Base-by-base conservation (phyloP, 139 green algal species). In the Closterium sp. region DNA sequence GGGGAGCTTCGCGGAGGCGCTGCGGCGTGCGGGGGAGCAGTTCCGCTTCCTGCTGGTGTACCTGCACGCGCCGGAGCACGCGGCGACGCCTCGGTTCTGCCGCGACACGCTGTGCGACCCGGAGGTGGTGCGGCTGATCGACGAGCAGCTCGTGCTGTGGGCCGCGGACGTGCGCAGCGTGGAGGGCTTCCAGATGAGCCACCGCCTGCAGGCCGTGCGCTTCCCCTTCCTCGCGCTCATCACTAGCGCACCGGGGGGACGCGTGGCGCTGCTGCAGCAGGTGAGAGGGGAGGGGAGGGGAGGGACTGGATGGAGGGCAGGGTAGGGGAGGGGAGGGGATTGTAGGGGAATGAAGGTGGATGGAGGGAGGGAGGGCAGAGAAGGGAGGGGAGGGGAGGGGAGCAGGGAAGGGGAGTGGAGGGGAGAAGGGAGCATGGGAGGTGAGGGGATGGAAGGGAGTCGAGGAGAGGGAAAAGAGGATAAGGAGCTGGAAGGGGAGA, bases 31-130 rank as follows among this genome's bases (percentile, higher is more conserved):
- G 30, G 23, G 34, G 25, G 86, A 89, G 64, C 36, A 93, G 66
- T 93, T 93, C 87, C 90, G 90, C 28, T 94, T 94, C 83, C 88
- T 94, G 25, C 35, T 95, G 33, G 92, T 94, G 83, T 94, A 94
- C 92, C 92, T 94, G 91, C 92, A 94, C 92, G 87, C 92, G 92
- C 34, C 38, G n/a, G 92, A 95, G 32, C 92, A 94, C 87, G 84
- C 33, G 34, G 69, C 35, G 81, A 94, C 89, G 28, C 89, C 89
- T 30, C 1, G 31, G 25, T 93, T 86, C 76, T 94, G 84, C 91
- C 34, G 25, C 89, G 38, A 31, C 84, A 90, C 84, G 89, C 90
- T 93, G n/a, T 91, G 31, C n/a, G 12, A n/a, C n/a, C 84, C 32
- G 28, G 33, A 66, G 25, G 69, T 94, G 25, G 55, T 81, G 23